Base-by-base conservation (phyloP, 176 grass and related monocot genomes). In the Oryza punctata region DNA sequence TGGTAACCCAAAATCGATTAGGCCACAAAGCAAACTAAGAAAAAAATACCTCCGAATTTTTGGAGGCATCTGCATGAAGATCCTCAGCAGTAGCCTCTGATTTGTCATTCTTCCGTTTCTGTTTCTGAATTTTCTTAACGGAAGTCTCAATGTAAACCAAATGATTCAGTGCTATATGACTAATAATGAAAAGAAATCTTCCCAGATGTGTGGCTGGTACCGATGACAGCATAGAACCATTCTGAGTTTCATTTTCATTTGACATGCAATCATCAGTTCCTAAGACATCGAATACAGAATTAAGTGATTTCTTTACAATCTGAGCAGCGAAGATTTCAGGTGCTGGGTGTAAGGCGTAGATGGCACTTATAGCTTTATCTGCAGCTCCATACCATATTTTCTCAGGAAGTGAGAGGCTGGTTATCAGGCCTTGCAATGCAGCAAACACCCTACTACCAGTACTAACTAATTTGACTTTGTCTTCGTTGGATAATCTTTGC, bases 81-180 rank as follows among this genome's bases (percentile, higher is more conserved):
- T 78, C 81, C 70, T 88, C 84, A 40, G 65, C 16, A 24, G 77
- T 74, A 40, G 74, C 3, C 18, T 86, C 80, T 67, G 79, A 93
- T 71, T 87, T 90, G 24, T 93, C 93, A 88, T 91, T 87, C 87
- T 86, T 95, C 29, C 80, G 64, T 78, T 89, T 98, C 69, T 98
- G 96, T 87, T 91, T 98, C 35, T 88, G 87, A 83, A 98, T 89
- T 79, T 93, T 98, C 46, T 85, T 89, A 28, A 98, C 85, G 1
- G 90, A 98, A 82, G 59, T 87, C 78, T 98, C 96, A 12, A 95
- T 93, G 76, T 98, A 95, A 70, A 94, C 93, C 91, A 98, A 81
- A 81, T 98, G 96, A 91, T 94, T 94, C 47, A 95, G 80, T 75
- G 93, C 93, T 76, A 94, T 82, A 81, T 98, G 96, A 70, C 93